phyloP scores from a whole-genome alignment of 2,329 filamentous ascomycete genomes.

The Penicillium sp. region DNA sequence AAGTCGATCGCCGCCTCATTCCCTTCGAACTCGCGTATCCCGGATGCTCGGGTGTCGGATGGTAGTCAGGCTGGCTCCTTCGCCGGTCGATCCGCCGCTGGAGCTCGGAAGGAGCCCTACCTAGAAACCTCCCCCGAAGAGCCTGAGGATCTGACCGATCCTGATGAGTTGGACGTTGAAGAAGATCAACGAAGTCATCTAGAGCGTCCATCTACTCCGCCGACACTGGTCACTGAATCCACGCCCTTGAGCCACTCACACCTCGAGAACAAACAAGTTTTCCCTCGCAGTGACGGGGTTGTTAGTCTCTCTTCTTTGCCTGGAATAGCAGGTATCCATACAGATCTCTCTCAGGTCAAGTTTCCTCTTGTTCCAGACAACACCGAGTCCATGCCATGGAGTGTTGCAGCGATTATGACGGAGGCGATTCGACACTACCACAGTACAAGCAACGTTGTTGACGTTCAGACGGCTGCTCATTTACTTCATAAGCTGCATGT shows the following conservation, averaged over 20 bases:
- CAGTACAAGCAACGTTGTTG: conserved; percentile 30
- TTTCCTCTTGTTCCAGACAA: conserved; percentile 30
- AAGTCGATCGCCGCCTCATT: conserved; percentile 51
- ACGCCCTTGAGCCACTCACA: conserved; percentile 19
- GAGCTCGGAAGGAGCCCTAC: conserved; percentile 13
- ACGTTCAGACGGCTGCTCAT: conserved; percentile 39
- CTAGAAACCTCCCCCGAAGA: conserved; percentile 18
- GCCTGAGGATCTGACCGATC: conserved; percentile 16
- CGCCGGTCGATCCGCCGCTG: conserved; percentile 1
- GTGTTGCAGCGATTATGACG: conserved; percentile 33
- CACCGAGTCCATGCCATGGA: conserved; percentile 35
- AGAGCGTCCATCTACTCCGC: conserved; percentile 40
- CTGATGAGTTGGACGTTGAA: conserved; percentile 23
- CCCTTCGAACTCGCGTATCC: conserved; percentile 25
- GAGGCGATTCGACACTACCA: conserved; percentile 38
- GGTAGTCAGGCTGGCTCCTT: conserved; percentile 16
- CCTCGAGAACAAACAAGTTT: conserved; percentile 6
- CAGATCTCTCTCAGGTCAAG: conserved; percentile 19
- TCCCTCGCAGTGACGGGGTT: background rate
- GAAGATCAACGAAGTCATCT: conserved; percentile 32
- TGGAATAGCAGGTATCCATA: conserved; percentile 9
- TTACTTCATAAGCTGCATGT: conserved; percentile 37
- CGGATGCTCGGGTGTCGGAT: conserved; percentile 15
- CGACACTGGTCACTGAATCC: conserved; percentile 33
- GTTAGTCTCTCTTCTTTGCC: conserved; percentile 2